Conservation (phyloP, 164 flowering plant species). For the Malania oleifera region DNA sequence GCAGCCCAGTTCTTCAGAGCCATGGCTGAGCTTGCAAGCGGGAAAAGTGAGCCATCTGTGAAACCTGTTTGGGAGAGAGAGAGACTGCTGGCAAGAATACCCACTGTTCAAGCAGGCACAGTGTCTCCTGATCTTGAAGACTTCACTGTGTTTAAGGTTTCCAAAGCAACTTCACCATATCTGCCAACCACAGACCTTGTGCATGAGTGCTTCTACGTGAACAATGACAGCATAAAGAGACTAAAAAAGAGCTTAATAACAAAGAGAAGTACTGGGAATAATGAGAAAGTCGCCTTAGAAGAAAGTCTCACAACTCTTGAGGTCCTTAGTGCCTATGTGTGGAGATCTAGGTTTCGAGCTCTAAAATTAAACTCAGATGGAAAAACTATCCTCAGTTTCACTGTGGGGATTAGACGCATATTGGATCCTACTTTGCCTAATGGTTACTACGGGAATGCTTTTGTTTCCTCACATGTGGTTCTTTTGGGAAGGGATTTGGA, state of each 20-base stretch:
- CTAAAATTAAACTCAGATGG: constrained; percentile 19
- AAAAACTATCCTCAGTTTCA: constrained; percentile 8
- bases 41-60: constrained; percentile 18
- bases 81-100: constrained; percentile 5
- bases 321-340: constrained; percentile 24
- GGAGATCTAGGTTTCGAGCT: constrained; percentile 30
- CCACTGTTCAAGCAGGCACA: constrained; percentile 1
- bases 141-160: neutral
- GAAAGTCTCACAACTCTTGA: constrained; percentile 27
- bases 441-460: constrained; percentile 36
- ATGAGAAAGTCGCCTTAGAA: neutral
- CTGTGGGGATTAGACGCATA: constrained; percentile 16
- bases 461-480: constrained; percentile 7
- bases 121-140: too few species aligned
- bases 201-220: constrained; percentile 21
- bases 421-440: constrained; percentile 26
- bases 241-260: constrained; percentile 21
- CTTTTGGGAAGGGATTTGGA: constrained; percentile 16
- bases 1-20: constrained; percentile 28
- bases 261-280: too few species aligned
- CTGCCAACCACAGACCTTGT: constrained; percentile 17
- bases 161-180: constrained; percentile 24
- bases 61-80: constrained; percentile 31
- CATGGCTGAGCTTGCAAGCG: constrained; percentile 22
- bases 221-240: constrained; percentile 10